Evolutionary conservation across 2,329 filamentous ascomycete species (phyloP).

Genomic region (Ophiostoma novo-ulmi): DNA sequence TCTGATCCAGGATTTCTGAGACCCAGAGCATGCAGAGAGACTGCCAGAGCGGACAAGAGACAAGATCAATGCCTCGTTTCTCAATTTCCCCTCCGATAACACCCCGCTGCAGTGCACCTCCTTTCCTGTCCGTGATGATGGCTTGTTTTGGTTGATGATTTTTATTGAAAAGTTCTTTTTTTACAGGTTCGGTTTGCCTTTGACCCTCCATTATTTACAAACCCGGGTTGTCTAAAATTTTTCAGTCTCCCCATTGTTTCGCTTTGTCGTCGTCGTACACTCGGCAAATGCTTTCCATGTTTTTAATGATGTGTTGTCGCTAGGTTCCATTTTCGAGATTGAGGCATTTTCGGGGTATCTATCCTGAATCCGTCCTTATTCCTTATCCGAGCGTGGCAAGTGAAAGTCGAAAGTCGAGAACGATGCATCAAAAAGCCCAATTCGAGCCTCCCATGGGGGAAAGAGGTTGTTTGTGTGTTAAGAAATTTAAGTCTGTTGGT

Average conservation of each 20-base stretch:
- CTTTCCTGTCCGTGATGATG: not conserved
- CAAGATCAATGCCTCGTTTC: not conserved
- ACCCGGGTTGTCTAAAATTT: constrained; percentile 23
- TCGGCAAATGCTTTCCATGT: constrained; percentile 23
- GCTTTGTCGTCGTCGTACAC: constrained; percentile 25
- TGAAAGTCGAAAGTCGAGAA: constrained; percentile 20
- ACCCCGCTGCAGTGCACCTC: not conserved
- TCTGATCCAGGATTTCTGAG: not conserved
- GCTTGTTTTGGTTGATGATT: constrained; percentile 20
- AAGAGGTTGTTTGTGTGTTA: constrained; percentile 21
- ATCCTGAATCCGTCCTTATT: constrained; percentile 6
- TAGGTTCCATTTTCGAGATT: constrained; percentile 20
- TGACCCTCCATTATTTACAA: constrained; percentile 25
- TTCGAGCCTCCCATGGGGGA: constrained; percentile 24
- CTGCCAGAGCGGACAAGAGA: not conserved
- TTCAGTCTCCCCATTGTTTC: constrained; percentile 22
- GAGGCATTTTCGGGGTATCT: constrained; percentile 21
- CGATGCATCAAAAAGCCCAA: constrained; percentile 20
- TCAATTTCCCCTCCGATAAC: too few species aligned
- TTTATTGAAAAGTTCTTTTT: constrained; percentile 22
- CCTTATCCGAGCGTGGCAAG: constrained; percentile 9
- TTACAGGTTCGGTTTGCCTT: constrained; percentile 24
- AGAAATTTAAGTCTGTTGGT: constrained; percentile 26
- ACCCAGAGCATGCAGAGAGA: not conserved
- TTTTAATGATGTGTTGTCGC: constrained; percentile 21